Conservation (phyloP, 345 rosid species). For the Citrus unshiu region DNA sequence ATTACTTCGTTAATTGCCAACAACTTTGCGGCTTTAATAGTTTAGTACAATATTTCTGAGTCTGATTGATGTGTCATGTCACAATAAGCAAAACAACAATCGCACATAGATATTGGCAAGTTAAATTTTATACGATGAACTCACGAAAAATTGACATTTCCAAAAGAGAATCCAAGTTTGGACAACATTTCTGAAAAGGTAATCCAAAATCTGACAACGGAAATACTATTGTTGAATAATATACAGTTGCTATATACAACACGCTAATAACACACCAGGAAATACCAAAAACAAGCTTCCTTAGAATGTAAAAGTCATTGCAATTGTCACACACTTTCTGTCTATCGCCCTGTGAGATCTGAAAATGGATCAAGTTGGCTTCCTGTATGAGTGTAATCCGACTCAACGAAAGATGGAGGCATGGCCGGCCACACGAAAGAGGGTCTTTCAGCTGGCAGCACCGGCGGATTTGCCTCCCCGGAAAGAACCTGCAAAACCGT, state of each 20-base stretch:
- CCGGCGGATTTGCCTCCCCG: constrained; percentile 51
- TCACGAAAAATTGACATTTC: too few species aligned
- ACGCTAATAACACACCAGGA: background rate
- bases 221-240: background rate
- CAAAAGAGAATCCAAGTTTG: too few species aligned
- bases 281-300: background rate
- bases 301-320: background rate
- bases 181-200: too few species aligned
- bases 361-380: constrained; percentile 34
- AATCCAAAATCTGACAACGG: background rate
- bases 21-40: background rate
- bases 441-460: constrained; percentile 57
- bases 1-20: background rate
- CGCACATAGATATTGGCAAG: background rate
- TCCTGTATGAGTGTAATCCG: constrained; percentile 26
- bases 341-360: constrained; percentile 41
- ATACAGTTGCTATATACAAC: too few species aligned
- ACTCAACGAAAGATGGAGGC: constrained; percentile 53
- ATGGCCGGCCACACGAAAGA: constrained; percentile 69
- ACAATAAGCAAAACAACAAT: background rate
- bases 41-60: too few species aligned
- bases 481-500: constrained; percentile 57
- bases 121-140: too few species aligned
- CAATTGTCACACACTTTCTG: too few species aligned
- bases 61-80: background rate